Conservation (phyloP, 1,284 basidiomycete species). For the Ceratobasidium papillatum region DNA sequence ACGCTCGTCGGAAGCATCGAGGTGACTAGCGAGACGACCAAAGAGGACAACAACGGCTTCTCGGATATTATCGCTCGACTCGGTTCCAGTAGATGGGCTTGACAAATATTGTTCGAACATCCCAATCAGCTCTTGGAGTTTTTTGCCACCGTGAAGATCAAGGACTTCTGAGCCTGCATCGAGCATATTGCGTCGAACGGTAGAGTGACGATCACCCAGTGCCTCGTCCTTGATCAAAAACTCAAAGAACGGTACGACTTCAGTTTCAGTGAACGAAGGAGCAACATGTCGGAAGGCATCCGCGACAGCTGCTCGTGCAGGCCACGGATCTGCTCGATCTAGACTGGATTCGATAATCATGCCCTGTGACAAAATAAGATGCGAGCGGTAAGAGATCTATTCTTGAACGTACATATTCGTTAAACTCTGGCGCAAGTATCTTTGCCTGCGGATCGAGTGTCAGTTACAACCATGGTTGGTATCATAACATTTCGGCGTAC, state of each 20-base stretch:
- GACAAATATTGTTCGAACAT: slow-evolving; percentile 87
- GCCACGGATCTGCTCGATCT: slow-evolving; percentile 94
- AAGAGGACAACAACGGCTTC: slow-evolving; percentile 96
- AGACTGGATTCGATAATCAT: slow-evolving; percentile 92
- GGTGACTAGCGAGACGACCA: slow-evolving; percentile 90
- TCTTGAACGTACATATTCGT: slow-evolving; percentile 73
- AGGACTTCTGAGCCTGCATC: slow-evolving; percentile 84
- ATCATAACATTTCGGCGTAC: slow-evolving; percentile 50
- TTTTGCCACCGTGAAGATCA: slow-evolving; percentile 81
- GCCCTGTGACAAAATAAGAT: slow-evolving; percentile 63
- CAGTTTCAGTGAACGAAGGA: slow-evolving; percentile 68
- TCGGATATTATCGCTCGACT: slow-evolving; percentile 86
- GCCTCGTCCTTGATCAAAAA: slow-evolving; percentile 89
- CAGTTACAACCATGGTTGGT: slow-evolving; percentile 34
- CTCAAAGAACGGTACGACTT: slow-evolving; percentile 83
- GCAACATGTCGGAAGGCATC: slow-evolving; percentile 75
- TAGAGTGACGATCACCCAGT: slow-evolving; percentile 84
- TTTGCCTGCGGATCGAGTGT: slow-evolving; percentile 64
- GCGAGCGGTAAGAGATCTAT: background rate
- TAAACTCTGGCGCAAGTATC: slow-evolving; percentile 87
- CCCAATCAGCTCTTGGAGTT: slow-evolving; percentile 79
- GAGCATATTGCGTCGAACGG: slow-evolving; percentile 89
- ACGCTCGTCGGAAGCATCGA: slow-evolving; percentile 78
- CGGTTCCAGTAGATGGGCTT: slow-evolving; percentile 67
- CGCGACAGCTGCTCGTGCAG: slow-evolving; percentile 81